Percentiles rank a stretch among this genome's conserved stretches.
phyloP scores from a whole-genome alignment of 768 basidiomycete genomes.

The Tulasnella calospora region DNA sequence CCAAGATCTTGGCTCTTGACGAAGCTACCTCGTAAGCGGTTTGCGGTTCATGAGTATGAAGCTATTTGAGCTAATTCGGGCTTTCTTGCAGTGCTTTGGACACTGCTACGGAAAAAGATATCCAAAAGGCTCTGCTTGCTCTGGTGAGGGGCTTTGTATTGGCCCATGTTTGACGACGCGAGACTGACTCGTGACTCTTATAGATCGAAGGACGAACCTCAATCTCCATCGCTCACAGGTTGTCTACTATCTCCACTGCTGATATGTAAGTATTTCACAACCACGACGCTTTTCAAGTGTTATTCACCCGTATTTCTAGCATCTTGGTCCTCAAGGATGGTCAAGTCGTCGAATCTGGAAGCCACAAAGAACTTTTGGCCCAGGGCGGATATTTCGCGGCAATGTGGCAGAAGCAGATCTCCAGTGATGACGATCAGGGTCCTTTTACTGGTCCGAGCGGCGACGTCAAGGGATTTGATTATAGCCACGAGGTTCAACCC shows the following conservation, averaged over 20 bases:
- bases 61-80: conserved; percentile 33
- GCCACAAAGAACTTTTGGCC: conserved; percentile 70
- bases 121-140: conserved; percentile 80
- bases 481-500: neutral
- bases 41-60: neutral
- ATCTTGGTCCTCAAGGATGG: conserved; percentile 92
- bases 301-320: conserved; percentile 44
- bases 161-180: neutral
- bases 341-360: conserved; percentile 76
- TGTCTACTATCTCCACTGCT: conserved; percentile 57
- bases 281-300: conserved; percentile 40
- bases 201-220: conserved; percentile 59
- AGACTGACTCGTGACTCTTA: neutral
- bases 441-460: neutral
- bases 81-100: conserved; percentile 62
- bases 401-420: conserved; percentile 86
- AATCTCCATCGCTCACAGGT: conserved; percentile 72
- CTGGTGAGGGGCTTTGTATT: conserved; percentile 42
- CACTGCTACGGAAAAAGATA: conserved; percentile 84
- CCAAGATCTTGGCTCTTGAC: conserved; percentile 71
- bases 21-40: conserved; percentile 62
- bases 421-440: conserved; percentile 50
- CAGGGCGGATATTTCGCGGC: conserved; percentile 67
- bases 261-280: conserved; percentile 44
- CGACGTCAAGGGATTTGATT: conserved; percentile 18